A percentile compares a stretch with the other conserved stretches of the same genome.
phyloP scores from a whole-genome alignment of 2,329 filamentous ascomycete species.

The Exophiala aquamarina region DNA sequence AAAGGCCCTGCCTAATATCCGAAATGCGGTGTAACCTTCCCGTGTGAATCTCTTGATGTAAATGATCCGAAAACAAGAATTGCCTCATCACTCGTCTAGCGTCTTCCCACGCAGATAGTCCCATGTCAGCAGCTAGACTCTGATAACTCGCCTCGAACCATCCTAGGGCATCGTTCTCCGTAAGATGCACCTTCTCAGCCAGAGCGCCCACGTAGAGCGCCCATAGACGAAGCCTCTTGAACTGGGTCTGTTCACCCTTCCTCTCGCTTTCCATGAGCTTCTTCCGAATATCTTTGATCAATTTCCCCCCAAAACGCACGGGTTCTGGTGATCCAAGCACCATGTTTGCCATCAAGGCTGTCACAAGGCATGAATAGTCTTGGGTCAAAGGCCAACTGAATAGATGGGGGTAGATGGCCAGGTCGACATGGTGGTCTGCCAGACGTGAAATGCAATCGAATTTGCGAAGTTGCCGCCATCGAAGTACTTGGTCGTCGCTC shows the following conservation, averaged over 20 bases:
- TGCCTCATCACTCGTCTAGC: slow-evolving; percentile 21
- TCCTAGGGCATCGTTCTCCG: slow-evolving; percentile 3
- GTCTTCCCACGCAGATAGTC: slow-evolving; percentile 16
- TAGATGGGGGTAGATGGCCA: slow-evolving; percentile 26
- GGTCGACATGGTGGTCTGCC: slow-evolving; percentile 24
- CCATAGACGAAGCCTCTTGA: slow-evolving; percentile 20
- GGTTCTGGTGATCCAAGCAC: slow-evolving; percentile 26
- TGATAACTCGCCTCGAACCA: slow-evolving; percentile 21
- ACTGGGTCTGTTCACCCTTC: slow-evolving; percentile 8
- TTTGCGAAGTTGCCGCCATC: slow-evolving; percentile 25
- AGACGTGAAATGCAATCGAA: slow-evolving; percentile 27
- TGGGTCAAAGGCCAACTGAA: slow-evolving; percentile 21
- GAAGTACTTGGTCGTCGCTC: slow-evolving; percentile 23
- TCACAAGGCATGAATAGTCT: slow-evolving; percentile 18
- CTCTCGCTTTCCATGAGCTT: slow-evolving; percentile 18
- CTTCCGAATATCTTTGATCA: slow-evolving; percentile 17
- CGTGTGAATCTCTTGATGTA: slow-evolving; percentile 23
- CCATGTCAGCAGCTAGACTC: slow-evolving; percentile 10
- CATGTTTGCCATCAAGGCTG: slow-evolving; percentile 23
- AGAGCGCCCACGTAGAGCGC: slow-evolving; percentile 25
- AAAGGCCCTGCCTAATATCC: slow-evolving; percentile 23
- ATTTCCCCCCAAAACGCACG: slow-evolving; percentile 25
- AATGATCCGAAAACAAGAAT: slow-evolving; percentile 21
- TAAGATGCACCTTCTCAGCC: slow-evolving; percentile 22
- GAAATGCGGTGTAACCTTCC: slow-evolving; percentile 15